Evolutionary conservation across 805 yeast species (phyloP), one percentile per base, ranked within the genome.

Genomic region (Lipomyces orientalis): DNA sequence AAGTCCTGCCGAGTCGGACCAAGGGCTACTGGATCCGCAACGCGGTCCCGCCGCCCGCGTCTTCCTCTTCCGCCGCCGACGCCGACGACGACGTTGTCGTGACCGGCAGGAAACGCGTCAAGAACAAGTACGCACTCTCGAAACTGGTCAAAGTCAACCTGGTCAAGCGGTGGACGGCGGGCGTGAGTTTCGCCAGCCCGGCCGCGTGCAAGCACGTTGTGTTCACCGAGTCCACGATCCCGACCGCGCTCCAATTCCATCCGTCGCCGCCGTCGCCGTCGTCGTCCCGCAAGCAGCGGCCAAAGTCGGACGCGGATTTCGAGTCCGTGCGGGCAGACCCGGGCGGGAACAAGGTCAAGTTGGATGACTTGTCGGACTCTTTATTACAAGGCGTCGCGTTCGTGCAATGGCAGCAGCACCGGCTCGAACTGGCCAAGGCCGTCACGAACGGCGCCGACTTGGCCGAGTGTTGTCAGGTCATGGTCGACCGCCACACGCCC

Each of bases 321-420:
- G 43, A 37, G 1, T 12, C 43, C 16, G n/a, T 9, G 22, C 22
- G 29, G 34, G 10, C n/a, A n/a, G n/a, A n/a, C n/a, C n/a, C n/a
- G n/a, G n/a, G 22, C 22, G 29, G 34, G 10, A 34, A 31, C 25
- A 57, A 62, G 14, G 34, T 55, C 37, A 87, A 87, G 73, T 84
- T 86, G 52, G 90, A 87, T 73, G 90, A 87, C 73, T 77, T 87
- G 66, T 84, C 88, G 1, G 90, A 87, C 73, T 83, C 87, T 0
- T 76, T 87, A 19, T 72, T 87, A 22, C 88, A 87, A 73, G 87
- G 84, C 3, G 68, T 86, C 12, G 79, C 82, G 2, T 81, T 82
- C 76, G 67, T 79, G 19, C 74, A 77, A 22, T 84, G 85, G 81
- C 75, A 78, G 49, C 60, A 71, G 14, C 78, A 77, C 64, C 76